These are phyloP conservation scores for Pseudoneurospora amorphoporcata DNA, from an alignment of 495 filamentous ascomycete species.

Conservation along the genomic window DNA sequence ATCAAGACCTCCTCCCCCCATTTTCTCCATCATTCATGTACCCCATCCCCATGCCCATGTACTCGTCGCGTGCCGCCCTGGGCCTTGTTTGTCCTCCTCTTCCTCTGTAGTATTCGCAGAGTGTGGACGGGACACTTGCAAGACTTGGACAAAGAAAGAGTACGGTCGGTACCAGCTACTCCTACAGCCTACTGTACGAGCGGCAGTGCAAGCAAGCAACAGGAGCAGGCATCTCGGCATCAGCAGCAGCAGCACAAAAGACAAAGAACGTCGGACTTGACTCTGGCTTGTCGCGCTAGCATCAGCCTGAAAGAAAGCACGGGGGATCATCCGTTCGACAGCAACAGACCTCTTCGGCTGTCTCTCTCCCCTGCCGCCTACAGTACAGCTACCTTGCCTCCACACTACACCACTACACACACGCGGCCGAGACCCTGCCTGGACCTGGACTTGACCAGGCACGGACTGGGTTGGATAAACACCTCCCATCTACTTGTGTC, in stretches of 20 bases:
- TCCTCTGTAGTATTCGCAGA: not conserved
- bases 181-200: not conserved
- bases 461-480: not conserved
- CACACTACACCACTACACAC: not conserved
- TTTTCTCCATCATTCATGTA: constrained; percentile 18
- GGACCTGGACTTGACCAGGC: not conserved
- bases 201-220: not conserved
- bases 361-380: not conserved
- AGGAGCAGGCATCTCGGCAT: not conserved
- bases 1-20: not conserved
- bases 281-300: not conserved
- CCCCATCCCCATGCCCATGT: constrained; percentile 15
- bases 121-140: not conserved
- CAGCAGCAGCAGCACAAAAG: not conserved
- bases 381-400: not conserved
- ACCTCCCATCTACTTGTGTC: not conserved
- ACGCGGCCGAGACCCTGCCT: not conserved
- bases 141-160: not conserved
- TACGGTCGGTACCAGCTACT: not conserved
- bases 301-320: not conserved
- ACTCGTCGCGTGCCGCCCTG: constrained; percentile 12
- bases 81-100: constrained; percentile 5
- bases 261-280: not conserved
- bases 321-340: not conserved
- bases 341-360: not conserved